Base-by-base conservation (phyloP, 495 filamentous ascomycete species). In the Aspergillus bertholletiae region DNA sequence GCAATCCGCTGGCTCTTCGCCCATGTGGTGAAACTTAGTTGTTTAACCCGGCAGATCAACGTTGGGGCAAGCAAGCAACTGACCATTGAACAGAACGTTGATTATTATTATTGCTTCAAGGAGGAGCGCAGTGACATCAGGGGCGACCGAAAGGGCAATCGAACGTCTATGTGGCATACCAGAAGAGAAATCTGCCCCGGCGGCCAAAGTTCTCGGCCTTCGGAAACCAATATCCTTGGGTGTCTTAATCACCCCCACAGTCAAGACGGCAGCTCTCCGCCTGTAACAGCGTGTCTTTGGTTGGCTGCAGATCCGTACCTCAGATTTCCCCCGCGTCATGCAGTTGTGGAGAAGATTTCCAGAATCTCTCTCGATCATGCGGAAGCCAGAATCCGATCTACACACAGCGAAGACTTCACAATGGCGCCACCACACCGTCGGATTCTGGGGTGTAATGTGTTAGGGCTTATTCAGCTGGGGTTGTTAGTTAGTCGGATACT, bases 211-310 rank as follows among this genome's bases (percentile, higher is more conserved):
- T 54, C 26, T 28, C 43, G 39, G 22, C 5, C 34, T 22, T 49
- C 70, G 70, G 70, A 71, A 73, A 73, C 68, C 63, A 55, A 53
- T 66, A 71, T 73, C 70, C 70, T 58, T 44, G 12, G 8, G 24
- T 21, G 28, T 17, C 34, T 46, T 64, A 61, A 22, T 43, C 22
- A n/a, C 18, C 37, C 45, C 53, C 58, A 56, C 56, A 30, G 41
- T 22, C 30, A 17, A 34, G 26, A 24, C 27, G 30, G 30, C 13
- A 32, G 30, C 37, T 46, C 49, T 52, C 35, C 49, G 24, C 48
- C 18, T 46, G 17, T 30, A 30, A 11, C 18, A 20, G 27, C 20
- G 27, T 21, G 20, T 12, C 47, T 39, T 32, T 49, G 51, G 50
- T 54, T 53, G 44, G 58, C 28, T 54, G 37, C 46, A 46, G 49